Percentiles rank a stretch among this genome's conserved stretches.
These are phyloP conservation scores for Pythium periplocum DNA, from an alignment of 352 stramenopile genomes.

Conservation along the genomic window DNA sequence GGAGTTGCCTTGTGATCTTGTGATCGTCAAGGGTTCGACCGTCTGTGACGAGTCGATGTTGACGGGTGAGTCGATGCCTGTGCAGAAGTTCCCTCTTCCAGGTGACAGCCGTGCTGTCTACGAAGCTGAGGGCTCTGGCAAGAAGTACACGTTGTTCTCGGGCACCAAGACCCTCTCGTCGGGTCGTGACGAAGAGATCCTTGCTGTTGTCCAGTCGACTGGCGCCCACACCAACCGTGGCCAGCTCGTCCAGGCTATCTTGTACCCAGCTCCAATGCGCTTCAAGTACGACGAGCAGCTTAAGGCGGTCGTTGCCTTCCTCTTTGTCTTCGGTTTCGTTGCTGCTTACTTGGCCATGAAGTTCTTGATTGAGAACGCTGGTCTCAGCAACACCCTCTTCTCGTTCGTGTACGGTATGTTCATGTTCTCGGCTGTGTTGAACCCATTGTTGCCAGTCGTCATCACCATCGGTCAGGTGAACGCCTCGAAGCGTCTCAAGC, in stretches of 20 bases:
- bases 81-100: slow-evolving; percentile 36
- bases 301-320: slow-evolving; percentile 38
- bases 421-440: slow-evolving; percentile 31
- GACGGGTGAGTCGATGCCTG: slow-evolving; percentile 45
- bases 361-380: slow-evolving; percentile 25
- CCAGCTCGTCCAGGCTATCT: slow-evolving; percentile 48
- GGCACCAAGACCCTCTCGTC: slow-evolving; percentile 52
- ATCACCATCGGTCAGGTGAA: slow-evolving; percentile 56
- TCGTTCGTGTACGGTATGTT: slow-evolving; percentile 33
- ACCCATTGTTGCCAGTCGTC: slow-evolving; percentile 53
- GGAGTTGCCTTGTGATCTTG: slow-evolving; percentile 27
- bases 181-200: slow-evolving; percentile 21
- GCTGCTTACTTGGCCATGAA: slow-evolving; percentile 25
- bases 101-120: slow-evolving; percentile 21
- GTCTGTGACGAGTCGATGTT: slow-evolving; percentile 29
- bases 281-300: slow-evolving; percentile 77
- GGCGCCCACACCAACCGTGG: slow-evolving; percentile 53
- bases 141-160: slow-evolving; percentile 57
- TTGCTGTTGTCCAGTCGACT: slow-evolving; percentile 47
- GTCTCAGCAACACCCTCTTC: slow-evolving; percentile 25
- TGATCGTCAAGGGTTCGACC: slow-evolving; percentile 24
- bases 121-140: slow-evolving; percentile 22
- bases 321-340: slow-evolving; percentile 42
- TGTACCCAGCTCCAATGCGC: slow-evolving; percentile 50
- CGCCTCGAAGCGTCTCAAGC: slow-evolving; percentile 33